These are phyloP conservation scores for Parathielavia hyrcaniae DNA, from an alignment of 495 filamentous ascomycete species.

Conservation along the genomic window DNA sequence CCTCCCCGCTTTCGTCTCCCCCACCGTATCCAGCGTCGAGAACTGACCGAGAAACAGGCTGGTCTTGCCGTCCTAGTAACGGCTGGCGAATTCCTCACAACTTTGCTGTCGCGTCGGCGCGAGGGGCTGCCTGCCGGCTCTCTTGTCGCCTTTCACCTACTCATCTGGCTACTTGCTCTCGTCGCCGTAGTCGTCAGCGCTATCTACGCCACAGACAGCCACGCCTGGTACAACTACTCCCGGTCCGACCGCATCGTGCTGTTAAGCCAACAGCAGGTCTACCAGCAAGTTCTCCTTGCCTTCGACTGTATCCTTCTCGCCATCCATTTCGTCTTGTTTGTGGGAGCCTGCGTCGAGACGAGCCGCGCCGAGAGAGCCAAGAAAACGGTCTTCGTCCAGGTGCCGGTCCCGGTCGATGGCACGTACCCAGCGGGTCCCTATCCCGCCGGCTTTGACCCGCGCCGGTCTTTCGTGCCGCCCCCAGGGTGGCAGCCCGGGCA, in stretches of 20 bases:
- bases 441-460: background rate
- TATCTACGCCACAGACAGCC: slow-evolving; percentile 14
- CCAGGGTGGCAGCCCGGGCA: background rate
- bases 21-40: background rate
- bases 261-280: background rate
- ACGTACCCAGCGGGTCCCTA: slow-evolving; percentile 4
- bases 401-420: slow-evolving; percentile 4
- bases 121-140: slow-evolving; percentile 36
- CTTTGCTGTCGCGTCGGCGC: slow-evolving; percentile 22
- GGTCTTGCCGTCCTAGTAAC: slow-evolving; percentile 35
- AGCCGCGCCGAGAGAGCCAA: slow-evolving; percentile 25
- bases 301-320: slow-evolving; percentile 20
- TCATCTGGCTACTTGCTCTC: slow-evolving; percentile 27
- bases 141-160: slow-evolving; percentile 35
- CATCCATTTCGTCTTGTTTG: slow-evolving; percentile 40
- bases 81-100: slow-evolving; percentile 32
- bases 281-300: slow-evolving; percentile 20
- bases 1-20: background rate
- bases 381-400: slow-evolving; percentile 11
- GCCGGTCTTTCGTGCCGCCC: background rate
- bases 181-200: slow-evolving; percentile 19
- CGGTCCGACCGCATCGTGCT: slow-evolving; percentile 1
- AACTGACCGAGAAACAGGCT: slow-evolving; percentile 20
- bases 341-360: slow-evolving; percentile 42
- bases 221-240: slow-evolving; percentile 11